These are phyloP conservation scores for Silene vulgaris DNA, from an alignment of 179 eudicot species.

Conservation along the genomic window DNA sequence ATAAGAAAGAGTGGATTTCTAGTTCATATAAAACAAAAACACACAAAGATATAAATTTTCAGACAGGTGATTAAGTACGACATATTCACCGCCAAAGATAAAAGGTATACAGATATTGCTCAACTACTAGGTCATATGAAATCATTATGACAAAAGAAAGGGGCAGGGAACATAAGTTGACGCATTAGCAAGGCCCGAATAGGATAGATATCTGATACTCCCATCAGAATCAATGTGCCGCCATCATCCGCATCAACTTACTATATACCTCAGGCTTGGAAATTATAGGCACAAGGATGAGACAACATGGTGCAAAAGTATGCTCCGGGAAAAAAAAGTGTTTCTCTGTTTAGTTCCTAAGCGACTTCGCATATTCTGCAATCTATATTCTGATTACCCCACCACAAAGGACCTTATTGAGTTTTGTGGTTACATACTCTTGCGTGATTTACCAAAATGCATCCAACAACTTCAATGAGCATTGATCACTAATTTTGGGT, in stretches of 20 bases:
- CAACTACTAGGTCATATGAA: neutral
- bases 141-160: neutral
- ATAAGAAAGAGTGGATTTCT: neutral
- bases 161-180: neutral
- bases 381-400: neutral
- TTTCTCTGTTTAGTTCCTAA: neutral
- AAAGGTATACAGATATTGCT: neutral
- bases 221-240: neutral
- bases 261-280: neutral
- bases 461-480: neutral
- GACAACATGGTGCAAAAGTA: neutral
- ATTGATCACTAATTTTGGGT: neutral
- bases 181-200: neutral
- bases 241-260: neutral
- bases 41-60: neutral
- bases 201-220: neutral
- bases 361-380: neutral
- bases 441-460: neutral
- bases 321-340: neutral
- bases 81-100: neutral
- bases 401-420: neutral
- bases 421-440: neutral
- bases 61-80: neutral
- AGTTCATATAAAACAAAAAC: neutral
- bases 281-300: constrained; percentile 1